phyloP scores from a whole-genome alignment of 768 basidiomycete species.

The Agrocybe pediades region DNA sequence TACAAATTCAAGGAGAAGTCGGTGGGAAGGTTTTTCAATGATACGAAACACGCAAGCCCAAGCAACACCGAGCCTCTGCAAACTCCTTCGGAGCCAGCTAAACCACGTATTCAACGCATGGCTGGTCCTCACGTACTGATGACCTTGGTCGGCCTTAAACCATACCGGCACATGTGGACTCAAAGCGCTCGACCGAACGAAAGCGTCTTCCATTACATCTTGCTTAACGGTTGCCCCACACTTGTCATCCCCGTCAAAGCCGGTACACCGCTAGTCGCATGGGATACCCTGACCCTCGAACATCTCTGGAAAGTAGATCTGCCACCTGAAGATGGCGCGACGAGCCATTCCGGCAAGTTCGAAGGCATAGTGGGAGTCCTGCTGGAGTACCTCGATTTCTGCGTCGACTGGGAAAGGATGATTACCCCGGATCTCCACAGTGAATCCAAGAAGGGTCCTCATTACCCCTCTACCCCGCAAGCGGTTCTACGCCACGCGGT shows the following conservation, averaged over 20 bases:
- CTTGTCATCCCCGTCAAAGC: background rate
- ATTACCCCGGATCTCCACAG: background rate
- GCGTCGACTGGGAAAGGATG: background rate
- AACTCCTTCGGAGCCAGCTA: background rate
- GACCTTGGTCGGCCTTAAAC: background rate
- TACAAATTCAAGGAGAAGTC: no score
- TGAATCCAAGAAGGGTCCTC: background rate
- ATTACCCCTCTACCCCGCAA: background rate
- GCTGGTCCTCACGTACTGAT: background rate
- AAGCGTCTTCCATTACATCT: background rate
- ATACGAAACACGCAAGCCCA: background rate
- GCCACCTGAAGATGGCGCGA: background rate
- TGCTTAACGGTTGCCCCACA: background rate
- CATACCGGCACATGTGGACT: background rate
- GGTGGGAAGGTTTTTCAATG: no score
- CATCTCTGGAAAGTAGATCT: background rate
- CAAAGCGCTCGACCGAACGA: background rate
- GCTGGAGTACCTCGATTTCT: background rate
- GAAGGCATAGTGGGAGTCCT: background rate
- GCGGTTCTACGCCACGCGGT: background rate
- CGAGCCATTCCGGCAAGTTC: background rate
- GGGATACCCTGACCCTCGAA: background rate
- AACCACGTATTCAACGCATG: no score
- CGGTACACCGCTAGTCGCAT: background rate
- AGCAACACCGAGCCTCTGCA: background rate